A percentile compares a stretch with the other conserved stretches of the same genome.
Conservation (phyloP, 371 early-diverging fungal species). For the Sporodiniella umbellata region DNA sequence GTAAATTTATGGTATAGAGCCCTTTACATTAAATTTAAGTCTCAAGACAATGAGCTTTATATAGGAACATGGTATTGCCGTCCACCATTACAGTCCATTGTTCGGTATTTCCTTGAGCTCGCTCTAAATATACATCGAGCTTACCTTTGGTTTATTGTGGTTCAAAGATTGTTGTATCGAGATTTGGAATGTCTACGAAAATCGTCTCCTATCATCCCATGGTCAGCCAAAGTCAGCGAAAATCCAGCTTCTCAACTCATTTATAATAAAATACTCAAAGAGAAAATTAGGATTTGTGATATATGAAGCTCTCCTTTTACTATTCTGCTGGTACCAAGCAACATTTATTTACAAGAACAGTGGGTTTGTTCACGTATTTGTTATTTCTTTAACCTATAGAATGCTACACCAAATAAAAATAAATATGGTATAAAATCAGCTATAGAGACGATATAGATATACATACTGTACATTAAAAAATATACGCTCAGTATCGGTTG, state of each 20-base stretch:
- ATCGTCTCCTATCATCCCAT: conserved; percentile 5
- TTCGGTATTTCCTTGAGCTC: conserved; percentile 1
- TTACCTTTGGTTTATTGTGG: conserved; percentile 8
- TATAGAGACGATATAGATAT: conserved; percentile 4
- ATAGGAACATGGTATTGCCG: conserved; percentile 4
- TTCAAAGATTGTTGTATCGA: conserved; percentile 10
- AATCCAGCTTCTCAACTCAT: conserved; percentile 1
- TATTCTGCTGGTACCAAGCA: conserved; percentile 5
- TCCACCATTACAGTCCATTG: conserved; percentile 8
- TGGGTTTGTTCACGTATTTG: conserved; percentile 2
- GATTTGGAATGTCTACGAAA: conserved; percentile 8
- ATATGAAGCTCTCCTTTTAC: conserved; percentile 12
- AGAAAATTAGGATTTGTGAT: conserved; percentile 16
- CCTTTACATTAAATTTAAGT: conserved; percentile 5
- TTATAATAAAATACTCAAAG: conserved; percentile 5
- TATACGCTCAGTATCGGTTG: conserved; percentile 1
- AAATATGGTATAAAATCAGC: conserved; percentile 4
- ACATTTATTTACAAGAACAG: conserved; percentile 4
- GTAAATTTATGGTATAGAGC: conserved; percentile 8
- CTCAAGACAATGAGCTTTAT: conserved; percentile 7
- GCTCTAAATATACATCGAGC: conserved; percentile 7
- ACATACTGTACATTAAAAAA: conserved; percentile 6
- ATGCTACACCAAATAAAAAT: conserved; percentile 7
- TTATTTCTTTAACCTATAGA: conserved; percentile 4
- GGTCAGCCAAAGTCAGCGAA: conserved; percentile 7